Base-by-base conservation (phyloP, 2,329 filamentous ascomycete genomes). In the Ophiocordyceps camponoti-saundersi region DNA sequence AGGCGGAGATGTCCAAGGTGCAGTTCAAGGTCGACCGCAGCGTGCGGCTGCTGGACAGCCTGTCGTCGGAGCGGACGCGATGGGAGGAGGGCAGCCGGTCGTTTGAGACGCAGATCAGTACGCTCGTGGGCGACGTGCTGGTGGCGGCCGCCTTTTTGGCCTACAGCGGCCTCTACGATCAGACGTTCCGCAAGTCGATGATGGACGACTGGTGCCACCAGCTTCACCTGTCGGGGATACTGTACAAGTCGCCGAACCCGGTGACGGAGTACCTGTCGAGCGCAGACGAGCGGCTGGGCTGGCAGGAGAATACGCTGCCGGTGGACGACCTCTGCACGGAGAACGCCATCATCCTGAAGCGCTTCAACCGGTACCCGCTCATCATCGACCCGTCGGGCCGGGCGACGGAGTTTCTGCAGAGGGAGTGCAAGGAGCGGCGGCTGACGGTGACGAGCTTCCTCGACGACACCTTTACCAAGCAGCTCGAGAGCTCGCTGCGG, bases 41-140 rank as follows among this genome's bases (percentile, higher is more conserved):
- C 68, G 86, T 95, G 51, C 82, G 88, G 58, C 73, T 98, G 44
- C 80, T 98, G 20, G 90, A 95, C 65, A 95, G 89, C 65, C 71
- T 98, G 54, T 93, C 92, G 10, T 95, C 90, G 5, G 92, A 98
- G 68, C 79, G 90, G 63, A 78, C 76, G 39, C 82, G 92, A 59
- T 98, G 92, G 92, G 92, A 98, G 59, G 86, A 90, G 58, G 89
- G 89, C 55, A 98, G 92, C 75, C 94, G 84, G 67, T 95, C 90
- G 0, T 98, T 98, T 61, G 90, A 96, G 64, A 94, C 89, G 2
- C 92, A 98, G 61, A 96, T 98, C 61, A 85, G 85, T 63, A 98
- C 92, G 2, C 79, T 98, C 46, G 86, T 98, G 36, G 92, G 92
- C 51, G 92, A 98, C 59, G 90, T 95, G 45, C 75, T 98, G 50